These are phyloP conservation scores for Aspergillus biplanus DNA, from an alignment of 495 filamentous ascomycete genomes.

Conservation along the genomic window DNA sequence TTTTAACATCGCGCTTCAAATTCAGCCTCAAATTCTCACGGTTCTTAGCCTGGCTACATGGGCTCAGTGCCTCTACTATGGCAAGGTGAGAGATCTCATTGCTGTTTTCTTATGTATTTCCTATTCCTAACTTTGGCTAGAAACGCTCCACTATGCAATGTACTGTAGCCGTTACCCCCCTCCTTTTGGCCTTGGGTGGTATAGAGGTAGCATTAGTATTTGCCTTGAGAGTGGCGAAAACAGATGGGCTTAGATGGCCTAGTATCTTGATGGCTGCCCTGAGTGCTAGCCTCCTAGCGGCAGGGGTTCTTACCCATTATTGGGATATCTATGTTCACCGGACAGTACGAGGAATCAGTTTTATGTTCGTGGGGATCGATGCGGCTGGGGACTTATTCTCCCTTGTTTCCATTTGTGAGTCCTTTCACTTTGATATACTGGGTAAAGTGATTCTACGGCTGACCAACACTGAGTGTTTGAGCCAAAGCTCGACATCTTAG, in stretches of 20 bases:
- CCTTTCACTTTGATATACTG: neutral
- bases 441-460: slow-evolving; percentile 3
- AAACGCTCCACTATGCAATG: slow-evolving; percentile 50
- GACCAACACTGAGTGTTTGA: slow-evolving; percentile 52
- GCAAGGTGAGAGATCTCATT: slow-evolving; percentile 38
- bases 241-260: slow-evolving; percentile 50
- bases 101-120: neutral
- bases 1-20: slow-evolving; percentile 61
- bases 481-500: slow-evolving; percentile 54
- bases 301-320: slow-evolving; percentile 59
- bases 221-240: slow-evolving; percentile 47
- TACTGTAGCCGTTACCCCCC: slow-evolving; percentile 36
- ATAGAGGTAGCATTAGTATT: slow-evolving; percentile 56
- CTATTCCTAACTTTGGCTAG: slow-evolving; percentile 25
- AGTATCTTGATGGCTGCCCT: slow-evolving; percentile 62
- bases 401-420: slow-evolving; percentile 55
- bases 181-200: slow-evolving; percentile 51
- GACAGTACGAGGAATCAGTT: slow-evolving; percentile 66
- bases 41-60: slow-evolving; percentile 64
- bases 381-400: slow-evolving; percentile 66
- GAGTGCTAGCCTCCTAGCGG: slow-evolving; percentile 58
- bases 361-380: slow-evolving; percentile 68
- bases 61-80: slow-evolving; percentile 68
- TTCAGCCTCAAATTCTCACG: slow-evolving; percentile 67
- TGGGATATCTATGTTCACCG: slow-evolving; percentile 61